phyloP scores from a whole-genome alignment of 192 early-diverging fungal genomes.

The Coemansia sp. region DNA sequence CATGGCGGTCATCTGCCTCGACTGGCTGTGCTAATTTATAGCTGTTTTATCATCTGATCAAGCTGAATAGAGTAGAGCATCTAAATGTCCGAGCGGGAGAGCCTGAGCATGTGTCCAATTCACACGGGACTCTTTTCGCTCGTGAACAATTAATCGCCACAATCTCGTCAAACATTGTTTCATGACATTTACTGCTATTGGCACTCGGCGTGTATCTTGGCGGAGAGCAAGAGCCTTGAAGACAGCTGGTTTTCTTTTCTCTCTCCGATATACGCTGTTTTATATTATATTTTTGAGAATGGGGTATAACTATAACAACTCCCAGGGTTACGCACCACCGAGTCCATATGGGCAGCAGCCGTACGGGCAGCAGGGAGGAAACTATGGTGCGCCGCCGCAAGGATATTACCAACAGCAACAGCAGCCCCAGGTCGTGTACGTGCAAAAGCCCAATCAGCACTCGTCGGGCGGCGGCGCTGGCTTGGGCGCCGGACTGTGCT shows the following conservation, averaged over 20 bases:
- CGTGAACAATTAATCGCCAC: background rate
- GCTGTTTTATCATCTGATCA: background rate
- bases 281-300: background rate
- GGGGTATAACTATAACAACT: slow-evolving; percentile 11
- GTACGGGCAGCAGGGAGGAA: slow-evolving; percentile 15
- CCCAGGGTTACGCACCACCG: slow-evolving; percentile 12
- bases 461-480: slow-evolving; percentile 11
- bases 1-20: background rate
- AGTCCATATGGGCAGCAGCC: slow-evolving; percentile 5
- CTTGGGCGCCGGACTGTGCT: slow-evolving; percentile 20
- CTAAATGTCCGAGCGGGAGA: background rate
- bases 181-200: background rate
- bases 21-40: slow-evolving; percentile 6
- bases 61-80: too few relatives aligned
- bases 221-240: background rate
- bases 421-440: slow-evolving; percentile 33
- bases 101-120: background rate
- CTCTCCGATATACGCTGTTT: background rate
- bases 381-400: slow-evolving; percentile 2
- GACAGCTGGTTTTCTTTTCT: background rate
- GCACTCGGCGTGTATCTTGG: background rate
- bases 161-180: too few relatives aligned
- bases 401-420: slow-evolving; percentile 22
- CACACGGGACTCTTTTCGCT: background rate
- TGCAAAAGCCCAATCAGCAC: slow-evolving; percentile 8